Base-by-base conservation (phyloP, 116 monocot genomes). In the Zostera marina region DNA sequence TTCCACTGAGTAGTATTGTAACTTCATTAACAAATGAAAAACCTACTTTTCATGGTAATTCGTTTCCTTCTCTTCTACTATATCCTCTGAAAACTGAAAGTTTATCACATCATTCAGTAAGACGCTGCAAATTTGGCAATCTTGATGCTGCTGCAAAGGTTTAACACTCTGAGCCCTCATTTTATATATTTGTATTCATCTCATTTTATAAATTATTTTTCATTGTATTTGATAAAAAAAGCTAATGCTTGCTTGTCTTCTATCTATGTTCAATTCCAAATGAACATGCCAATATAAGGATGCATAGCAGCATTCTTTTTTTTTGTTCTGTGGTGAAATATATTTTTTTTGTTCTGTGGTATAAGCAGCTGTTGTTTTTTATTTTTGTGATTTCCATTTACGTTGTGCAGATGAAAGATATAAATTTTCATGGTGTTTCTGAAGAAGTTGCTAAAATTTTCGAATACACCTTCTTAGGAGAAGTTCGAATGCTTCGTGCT, bases 71-170 rank as follows among this genome's bases (percentile, higher is more conserved):
- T 6, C 52, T 55, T 15, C 65, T 66, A 22, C 22, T 67, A 0
- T 66, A 20, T 41, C 22, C 58, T 57, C 44, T 14, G 20, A 73
- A 54, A 62, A 68, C 58, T 45, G 62, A 67, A 7, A 66, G 56
- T 44, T 44, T 66, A 48, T 13, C 70, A 61, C 8, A 70, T 4
- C 52, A 55, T 47, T 68, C 68, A 45, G 75, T 99, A 2, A 54
- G 59, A 47, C 81, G 56, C 61, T 87, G 79, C 72, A 81, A 78
- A 66, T 66, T 83, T 73, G 99, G 87, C 57, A 63, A 60, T 25
- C 53, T 75, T 77, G 91, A 79, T 74, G 81, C 81, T 77, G 83
- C 87, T 60, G 77, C 77, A 9, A 99, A 99, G 91, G 99, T 99
- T 47, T 8, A 8, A 47, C 56, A 46, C 12, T 38, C 56, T 40